Evolutionary conservation across 2,329 filamentous ascomycete genomes (phyloP), one percentile per base, ranked within the genome.

Genomic region (Pseudocercospora fijiensis): DNA sequence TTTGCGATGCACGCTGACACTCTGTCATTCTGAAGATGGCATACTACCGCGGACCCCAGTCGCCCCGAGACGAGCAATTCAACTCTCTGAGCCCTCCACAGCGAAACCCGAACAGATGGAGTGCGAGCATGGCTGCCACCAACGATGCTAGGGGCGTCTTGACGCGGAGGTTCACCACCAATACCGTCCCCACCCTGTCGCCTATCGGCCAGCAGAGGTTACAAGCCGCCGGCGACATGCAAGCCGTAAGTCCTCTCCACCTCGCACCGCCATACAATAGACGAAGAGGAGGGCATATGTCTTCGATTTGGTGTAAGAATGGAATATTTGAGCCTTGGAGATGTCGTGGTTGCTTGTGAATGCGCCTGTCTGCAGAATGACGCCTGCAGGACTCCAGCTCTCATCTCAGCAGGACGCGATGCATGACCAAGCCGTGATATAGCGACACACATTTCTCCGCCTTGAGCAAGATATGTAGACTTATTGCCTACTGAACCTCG

Each of bases 111-210:
- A 75, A 76, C 62, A 61, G 74, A 57, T 70, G 73, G 63, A 73
- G 71, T 57, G 72, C 69, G 22, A 69, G 71, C 55, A 73, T 74
- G 69, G 66, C 65, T 9, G 68, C 83, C 88, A 76, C 82, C 81
- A 68, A 86, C 77, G 91, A 96, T 75, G 85, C 85, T 69, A 88
- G 93, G 78, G 86, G 87, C 67, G 88, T 88, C 72, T 83, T 98
- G 76, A 91, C 93, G 78, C 89, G 94, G 74, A 90, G 94, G 75
- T 98, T 98, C 80, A 98, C 94, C 68, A 95, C 93, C 63, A 96
- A 82, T 73, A 96, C 80, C 88, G 91, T 80, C 84, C 91, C 79
- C 85, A 92, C 84, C 82, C 79, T 93, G 75, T 83, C 81, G 58
- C 80, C 84, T 63, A 82, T 83, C 73, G 85, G 83, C 53, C 83